Evolutionary conservation across 495 filamentous ascomycete genomes (phyloP).

Genomic region (Talaromyces proteolyticus): DNA sequence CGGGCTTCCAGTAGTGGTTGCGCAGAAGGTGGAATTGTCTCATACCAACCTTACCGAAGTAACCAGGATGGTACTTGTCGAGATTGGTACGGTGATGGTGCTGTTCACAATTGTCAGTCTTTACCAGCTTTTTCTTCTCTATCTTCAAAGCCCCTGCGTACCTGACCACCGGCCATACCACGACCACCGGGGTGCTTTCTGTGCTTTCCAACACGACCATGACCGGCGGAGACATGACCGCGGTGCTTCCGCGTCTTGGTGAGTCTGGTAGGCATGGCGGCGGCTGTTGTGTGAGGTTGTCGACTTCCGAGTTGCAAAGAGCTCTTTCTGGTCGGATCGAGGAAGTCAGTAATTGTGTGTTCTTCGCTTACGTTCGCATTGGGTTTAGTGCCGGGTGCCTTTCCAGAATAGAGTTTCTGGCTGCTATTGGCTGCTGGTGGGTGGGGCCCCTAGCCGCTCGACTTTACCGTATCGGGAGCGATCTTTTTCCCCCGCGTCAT

Average conservation of each 20-base stretch:
- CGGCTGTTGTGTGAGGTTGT: constrained; percentile 7
- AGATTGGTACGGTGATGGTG: constrained; percentile 95
- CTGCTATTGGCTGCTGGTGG: background rate
- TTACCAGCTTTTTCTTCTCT: background rate
- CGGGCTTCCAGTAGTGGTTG: constrained; percentile 89
- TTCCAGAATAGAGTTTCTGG: constrained; percentile 5
- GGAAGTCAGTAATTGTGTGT: constrained; percentile 5
- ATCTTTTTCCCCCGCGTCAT: constrained; percentile 6
- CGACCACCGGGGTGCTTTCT: constrained; percentile 91
- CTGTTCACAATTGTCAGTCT: constrained; percentile 32
- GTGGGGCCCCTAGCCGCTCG: background rate
- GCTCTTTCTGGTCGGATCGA: background rate
- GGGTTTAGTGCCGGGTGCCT: constrained; percentile 2
- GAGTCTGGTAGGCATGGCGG: constrained; percentile 9
- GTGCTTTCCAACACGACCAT: constrained; percentile 91
- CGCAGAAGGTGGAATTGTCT: constrained; percentile 86
- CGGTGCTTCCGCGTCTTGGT: constrained; percentile 36
- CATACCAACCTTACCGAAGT: constrained; percentile 99
- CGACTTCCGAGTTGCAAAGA: constrained; percentile 6
- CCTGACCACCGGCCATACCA: constrained; percentile 86
- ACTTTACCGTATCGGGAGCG: constrained; percentile 1
- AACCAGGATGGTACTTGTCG: constrained; percentile 93
- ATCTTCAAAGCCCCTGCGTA: background rate
- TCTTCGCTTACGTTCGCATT: constrained; percentile 4
- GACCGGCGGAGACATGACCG: constrained; percentile 90